phyloP scores from a whole-genome alignment of 2,329 filamentous ascomycete genomes.

The Plectosphaerella plurivora region DNA sequence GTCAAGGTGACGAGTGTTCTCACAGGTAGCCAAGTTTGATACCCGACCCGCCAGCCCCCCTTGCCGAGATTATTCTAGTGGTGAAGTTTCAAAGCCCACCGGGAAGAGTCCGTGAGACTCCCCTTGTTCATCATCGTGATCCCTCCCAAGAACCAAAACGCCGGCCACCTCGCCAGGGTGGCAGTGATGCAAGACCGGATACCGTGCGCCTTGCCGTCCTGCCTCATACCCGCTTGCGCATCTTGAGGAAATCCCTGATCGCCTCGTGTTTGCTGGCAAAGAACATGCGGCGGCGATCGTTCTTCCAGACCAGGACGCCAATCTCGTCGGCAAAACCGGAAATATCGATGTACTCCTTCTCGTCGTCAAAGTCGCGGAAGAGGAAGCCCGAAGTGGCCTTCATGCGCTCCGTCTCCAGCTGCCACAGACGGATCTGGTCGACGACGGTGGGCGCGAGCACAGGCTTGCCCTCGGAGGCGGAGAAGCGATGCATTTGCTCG shows the following conservation, averaged over 20 bases:
- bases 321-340: constrained; percentile 82
- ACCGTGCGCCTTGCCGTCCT: too few relatives aligned
- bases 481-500: constrained; percentile 79
- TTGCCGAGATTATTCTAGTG: too few relatives aligned
- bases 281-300: constrained; percentile 74
- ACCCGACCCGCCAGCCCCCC: too few relatives aligned
- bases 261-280: constrained; percentile 92
- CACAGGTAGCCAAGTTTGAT: too few relatives aligned
- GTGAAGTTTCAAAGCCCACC: too few relatives aligned
- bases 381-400: constrained; percentile 77
- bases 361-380: constrained; percentile 79
- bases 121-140: too few relatives aligned
- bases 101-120: too few relatives aligned
- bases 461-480: constrained; percentile 54
- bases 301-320: constrained; percentile 85
- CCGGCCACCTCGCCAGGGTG: too few relatives aligned
- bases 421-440: constrained; percentile 96
- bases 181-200: too few relatives aligned
- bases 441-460: constrained; percentile 92
- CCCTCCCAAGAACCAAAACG: too few relatives aligned
- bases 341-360: constrained; percentile 66
- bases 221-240: constrained; percentile 45
- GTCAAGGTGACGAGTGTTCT: too few relatives aligned
- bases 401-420: constrained; percentile 94
- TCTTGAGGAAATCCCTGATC: constrained; percentile 74